These are phyloP conservation scores for Martensiomyces pterosporus DNA, from an alignment of 192 early-diverging fungal genomes.

Conservation along the genomic window DNA sequence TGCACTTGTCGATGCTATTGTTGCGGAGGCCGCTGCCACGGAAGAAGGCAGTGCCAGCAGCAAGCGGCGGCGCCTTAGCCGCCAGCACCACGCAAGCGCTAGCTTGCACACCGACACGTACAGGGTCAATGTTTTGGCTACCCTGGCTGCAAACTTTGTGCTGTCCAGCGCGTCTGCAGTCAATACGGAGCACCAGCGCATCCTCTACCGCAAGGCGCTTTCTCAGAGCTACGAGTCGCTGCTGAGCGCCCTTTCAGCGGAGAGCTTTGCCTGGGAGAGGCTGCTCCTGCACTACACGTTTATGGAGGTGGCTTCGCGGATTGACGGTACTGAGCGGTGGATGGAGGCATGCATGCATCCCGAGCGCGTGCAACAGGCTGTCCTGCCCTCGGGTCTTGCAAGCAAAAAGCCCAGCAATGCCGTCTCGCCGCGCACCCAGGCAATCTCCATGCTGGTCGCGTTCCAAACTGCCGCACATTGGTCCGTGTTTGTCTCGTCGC, in stretches of 20 bases:
- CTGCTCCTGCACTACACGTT: conserved; percentile 37
- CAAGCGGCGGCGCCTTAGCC: conserved; percentile 27
- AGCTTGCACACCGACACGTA: not conserved
- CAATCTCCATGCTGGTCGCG: conserved; percentile 31
- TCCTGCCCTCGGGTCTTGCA: conserved; percentile 1
- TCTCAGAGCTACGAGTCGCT: conserved; percentile 6
- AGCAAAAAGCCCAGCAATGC: not conserved
- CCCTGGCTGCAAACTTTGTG: conserved; percentile 24
- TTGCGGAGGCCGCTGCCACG: conserved; percentile 4
- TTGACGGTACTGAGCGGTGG: conserved; percentile 33
- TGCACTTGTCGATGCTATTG: conserved; percentile 12
- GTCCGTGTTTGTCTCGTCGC: conserved; percentile 21
- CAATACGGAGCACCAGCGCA: conserved; percentile 39
- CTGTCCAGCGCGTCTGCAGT: conserved; percentile 18
- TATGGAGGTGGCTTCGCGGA: conserved; percentile 26
- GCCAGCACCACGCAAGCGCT: not conserved
- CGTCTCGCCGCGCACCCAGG: conserved; percentile 2
- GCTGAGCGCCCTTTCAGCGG: conserved; percentile 1
- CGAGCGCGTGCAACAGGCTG: conserved; percentile 4
- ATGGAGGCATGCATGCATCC: conserved; percentile 25
- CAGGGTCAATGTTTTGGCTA: conserved; percentile 12
- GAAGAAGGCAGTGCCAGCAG: not conserved
- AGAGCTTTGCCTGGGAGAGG: conserved; percentile 17
- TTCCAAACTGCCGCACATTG: conserved; percentile 42
- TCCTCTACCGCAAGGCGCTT: conserved; percentile 10